Percentiles rank a stretch among this genome's conserved stretches.
Evolutionary conservation across 2,329 filamentous ascomycete species (phyloP).

Genomic region (Scleromitrula shiraiana): DNA sequence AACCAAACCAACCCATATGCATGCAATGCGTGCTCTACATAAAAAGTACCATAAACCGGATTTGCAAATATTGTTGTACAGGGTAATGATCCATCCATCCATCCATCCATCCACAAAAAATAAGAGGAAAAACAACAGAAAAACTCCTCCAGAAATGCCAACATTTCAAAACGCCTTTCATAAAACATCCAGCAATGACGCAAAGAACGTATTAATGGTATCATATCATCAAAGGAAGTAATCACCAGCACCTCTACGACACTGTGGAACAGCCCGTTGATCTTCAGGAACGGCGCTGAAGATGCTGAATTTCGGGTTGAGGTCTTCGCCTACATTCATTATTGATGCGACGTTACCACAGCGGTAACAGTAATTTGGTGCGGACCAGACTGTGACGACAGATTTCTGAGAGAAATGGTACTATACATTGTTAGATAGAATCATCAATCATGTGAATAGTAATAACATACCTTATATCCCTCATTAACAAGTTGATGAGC

Average conservation of each 20-base stretch:
- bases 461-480: slow-evolving; percentile 53
- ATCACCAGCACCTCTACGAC: slow-evolving; percentile 57
- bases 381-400: slow-evolving; percentile 68
- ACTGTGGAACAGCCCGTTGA: slow-evolving; percentile 69
- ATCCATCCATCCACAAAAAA: not conserved
- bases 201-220: slow-evolving; percentile 7
- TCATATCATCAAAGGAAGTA: slow-evolving; percentile 48
- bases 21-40: too few species aligned
- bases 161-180: slow-evolving; percentile 1
- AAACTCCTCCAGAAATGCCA: not conserved
- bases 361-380: slow-evolving; percentile 40
- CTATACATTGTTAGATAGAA: slow-evolving; percentile 35
- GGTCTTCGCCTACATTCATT: slow-evolving; percentile 79
- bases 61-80: not conserved
- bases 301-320: slow-evolving; percentile 87
- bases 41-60: not conserved
- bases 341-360: slow-evolving; percentile 59
- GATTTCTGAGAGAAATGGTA: slow-evolving; percentile 95
- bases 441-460: not conserved
- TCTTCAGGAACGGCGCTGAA: slow-evolving; percentile 86
- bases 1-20: too few species aligned
- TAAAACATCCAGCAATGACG: slow-evolving; percentile 7
- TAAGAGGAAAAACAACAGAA: not conserved
- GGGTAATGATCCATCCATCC: not conserved
- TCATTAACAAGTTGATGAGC: slow-evolving; percentile 71